These are phyloP conservation scores for Phytophthora fragariae DNA, from an alignment of 352 stramenopile species.

Conservation along the genomic window DNA sequence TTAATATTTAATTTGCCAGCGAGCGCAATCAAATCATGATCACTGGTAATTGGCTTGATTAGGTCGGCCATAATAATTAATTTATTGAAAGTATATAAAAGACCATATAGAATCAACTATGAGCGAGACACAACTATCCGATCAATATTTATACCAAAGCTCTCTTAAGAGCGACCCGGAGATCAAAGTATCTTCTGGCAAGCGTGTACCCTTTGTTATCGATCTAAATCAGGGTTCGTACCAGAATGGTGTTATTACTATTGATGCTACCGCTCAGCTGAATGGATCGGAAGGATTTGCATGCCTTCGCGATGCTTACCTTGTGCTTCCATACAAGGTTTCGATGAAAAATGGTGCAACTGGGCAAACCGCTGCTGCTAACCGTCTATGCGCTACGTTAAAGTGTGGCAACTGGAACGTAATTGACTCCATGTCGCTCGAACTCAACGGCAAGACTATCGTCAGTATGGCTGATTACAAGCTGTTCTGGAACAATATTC, in stretches of 20 bases:
- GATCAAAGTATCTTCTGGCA: not conserved
- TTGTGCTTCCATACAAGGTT: conserved; percentile 1
- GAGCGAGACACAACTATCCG: no score
- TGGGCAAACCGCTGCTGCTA: no score
- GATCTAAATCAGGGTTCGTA: conserved; percentile 11
- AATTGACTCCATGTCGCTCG: no score
- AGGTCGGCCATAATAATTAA: no score
- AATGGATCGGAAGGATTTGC: not conserved
- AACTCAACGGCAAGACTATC: no score
- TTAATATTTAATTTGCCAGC: not conserved
- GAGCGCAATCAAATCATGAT: not conserved
- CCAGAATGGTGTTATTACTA: conserved; percentile 8
- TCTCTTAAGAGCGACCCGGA: not conserved
- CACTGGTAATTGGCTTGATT: not conserved
- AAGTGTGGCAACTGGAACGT: no score
- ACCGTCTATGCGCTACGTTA: no score
- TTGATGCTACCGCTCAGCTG: conserved; percentile 3
- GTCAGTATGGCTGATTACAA: no score
- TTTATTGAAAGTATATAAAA: no score
- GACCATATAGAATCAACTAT: not conserved
- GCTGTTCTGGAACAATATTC: no score
- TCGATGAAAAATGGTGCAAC: not conserved
- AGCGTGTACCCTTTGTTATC: conserved; percentile 1
- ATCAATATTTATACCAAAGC: conserved; percentile 2
- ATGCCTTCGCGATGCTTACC: conserved; percentile 6